A percentile compares a stretch with the other conserved stretches of the same genome.
Evolutionary conservation across 768 basidiomycete genomes (phyloP).

Genomic region (Lentinula guzmanii): DNA sequence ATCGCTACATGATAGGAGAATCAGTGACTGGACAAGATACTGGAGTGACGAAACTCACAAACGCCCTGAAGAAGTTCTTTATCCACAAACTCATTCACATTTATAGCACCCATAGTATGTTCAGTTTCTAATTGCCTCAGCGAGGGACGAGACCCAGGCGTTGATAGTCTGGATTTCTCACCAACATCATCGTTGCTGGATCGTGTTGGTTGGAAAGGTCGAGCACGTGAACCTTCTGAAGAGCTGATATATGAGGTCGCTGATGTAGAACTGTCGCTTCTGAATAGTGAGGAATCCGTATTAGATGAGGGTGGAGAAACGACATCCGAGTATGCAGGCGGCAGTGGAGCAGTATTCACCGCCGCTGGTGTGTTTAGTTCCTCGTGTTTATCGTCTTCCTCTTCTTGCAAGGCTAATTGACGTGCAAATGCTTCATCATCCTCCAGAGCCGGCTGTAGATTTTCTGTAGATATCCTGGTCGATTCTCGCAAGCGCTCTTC

Average conservation of each 20-base stretch:
- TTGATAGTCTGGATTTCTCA: neutral
- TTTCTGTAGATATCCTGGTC: neutral
- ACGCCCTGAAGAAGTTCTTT: constrained; percentile 51
- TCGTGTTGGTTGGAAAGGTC: neutral
- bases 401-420: constrained; percentile 30
- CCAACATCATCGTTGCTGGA: neutral
- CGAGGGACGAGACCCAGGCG: neutral
- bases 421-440: constrained; percentile 43
- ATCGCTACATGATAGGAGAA: constrained; percentile 40
- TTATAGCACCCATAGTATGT: constrained; percentile 16
- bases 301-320: neutral
- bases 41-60: constrained; percentile 40
- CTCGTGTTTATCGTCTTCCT: constrained; percentile 18
- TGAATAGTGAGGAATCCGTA: neutral
- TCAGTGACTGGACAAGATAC: neutral
- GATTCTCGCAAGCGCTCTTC: neutral
- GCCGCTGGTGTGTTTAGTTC: neutral
- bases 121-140: constrained; percentile 2
- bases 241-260: neutral
- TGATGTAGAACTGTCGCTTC: neutral
- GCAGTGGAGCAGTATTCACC: constrained; percentile 9
- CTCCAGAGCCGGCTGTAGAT: neutral
- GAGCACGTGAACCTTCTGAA: neutral
- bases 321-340: constrained; percentile 3
- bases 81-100: constrained; percentile 50